Evolutionary conservation across 73 alveolate genomes (phyloP).

Genomic region (Stentor coeruleus): DNA sequence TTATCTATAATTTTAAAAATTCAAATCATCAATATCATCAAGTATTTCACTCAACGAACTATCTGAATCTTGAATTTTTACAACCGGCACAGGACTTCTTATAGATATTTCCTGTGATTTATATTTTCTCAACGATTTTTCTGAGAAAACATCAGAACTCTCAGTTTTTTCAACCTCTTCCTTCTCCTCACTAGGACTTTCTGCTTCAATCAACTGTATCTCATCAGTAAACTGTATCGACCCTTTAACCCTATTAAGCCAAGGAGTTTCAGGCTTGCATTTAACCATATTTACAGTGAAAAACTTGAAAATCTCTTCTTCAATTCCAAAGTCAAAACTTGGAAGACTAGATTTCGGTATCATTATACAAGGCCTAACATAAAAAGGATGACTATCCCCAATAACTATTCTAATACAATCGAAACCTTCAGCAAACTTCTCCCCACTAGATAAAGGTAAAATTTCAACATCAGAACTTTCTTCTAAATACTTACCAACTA

Average conservation of each 20-base stretch:
- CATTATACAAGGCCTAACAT: constrained; percentile 33
- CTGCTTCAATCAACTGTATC: constrained; percentile 30
- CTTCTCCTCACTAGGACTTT: neutral
- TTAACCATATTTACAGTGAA: constrained; percentile 38
- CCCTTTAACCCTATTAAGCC: constrained; percentile 44
- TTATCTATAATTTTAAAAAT: no score
- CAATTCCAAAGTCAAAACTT: constrained; percentile 28
- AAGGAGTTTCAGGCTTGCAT: constrained; percentile 57
- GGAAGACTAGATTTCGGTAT: constrained; percentile 43
- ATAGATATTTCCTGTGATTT: neutral
- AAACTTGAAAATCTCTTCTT: constrained; percentile 25
- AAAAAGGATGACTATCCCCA: neutral
- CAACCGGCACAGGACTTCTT: neutral
- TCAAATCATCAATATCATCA: neutral
- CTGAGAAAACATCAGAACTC: neutral
- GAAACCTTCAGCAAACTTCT: neutral
- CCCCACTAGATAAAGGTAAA: constrained; percentile 19
- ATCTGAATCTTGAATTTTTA: neutral
- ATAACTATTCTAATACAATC: neutral
- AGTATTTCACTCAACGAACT: neutral
- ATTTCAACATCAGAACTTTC: constrained; percentile 22
- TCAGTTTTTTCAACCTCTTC: neutral
- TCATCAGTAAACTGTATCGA: constrained; percentile 49
- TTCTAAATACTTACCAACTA: constrained; percentile 32
- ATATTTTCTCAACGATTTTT: neutral